Evolutionary conservation across 2,329 filamentous ascomycete genomes (phyloP).

Genomic region (Fusarium aywerte): DNA sequence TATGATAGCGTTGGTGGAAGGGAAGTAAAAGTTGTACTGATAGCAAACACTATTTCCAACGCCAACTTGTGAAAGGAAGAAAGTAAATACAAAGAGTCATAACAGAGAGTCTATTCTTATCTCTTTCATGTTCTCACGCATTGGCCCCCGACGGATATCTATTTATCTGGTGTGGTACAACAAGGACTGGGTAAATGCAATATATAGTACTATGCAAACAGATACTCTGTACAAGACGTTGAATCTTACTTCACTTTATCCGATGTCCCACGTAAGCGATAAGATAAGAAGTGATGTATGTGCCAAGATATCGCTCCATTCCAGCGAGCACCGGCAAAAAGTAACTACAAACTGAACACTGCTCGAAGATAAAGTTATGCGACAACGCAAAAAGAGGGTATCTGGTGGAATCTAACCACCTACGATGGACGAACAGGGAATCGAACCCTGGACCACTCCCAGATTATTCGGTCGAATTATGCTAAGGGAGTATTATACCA

Average conservation of each 20-base stretch:
- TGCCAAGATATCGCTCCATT: background rate
- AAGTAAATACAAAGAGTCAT: no score
- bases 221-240: background rate
- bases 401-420: conserved; percentile 35
- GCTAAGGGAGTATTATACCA: conserved; percentile 48
- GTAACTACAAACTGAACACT: background rate
- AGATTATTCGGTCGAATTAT: conserved; percentile 40
- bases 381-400: background rate
- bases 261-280: conserved; percentile 6
- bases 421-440: conserved; percentile 45
- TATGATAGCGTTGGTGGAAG: conserved; percentile 26
- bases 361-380: no score
- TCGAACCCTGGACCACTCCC: conserved; percentile 48
- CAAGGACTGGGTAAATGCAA: background rate
- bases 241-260: background rate
- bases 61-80: background rate
- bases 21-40: background rate
- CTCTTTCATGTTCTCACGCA: background rate
- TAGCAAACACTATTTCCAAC: background rate
- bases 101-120: background rate
- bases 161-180: background rate
- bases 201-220: background rate
- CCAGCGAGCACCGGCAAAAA: no score
- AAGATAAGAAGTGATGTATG: background rate
- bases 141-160: background rate